Percentiles rank a stretch among this genome's conserved stretches.
These are phyloP conservation scores for Irpex sp. DNA, from an alignment of 1,284 basidiomycete species.

Conservation along the genomic window DNA sequence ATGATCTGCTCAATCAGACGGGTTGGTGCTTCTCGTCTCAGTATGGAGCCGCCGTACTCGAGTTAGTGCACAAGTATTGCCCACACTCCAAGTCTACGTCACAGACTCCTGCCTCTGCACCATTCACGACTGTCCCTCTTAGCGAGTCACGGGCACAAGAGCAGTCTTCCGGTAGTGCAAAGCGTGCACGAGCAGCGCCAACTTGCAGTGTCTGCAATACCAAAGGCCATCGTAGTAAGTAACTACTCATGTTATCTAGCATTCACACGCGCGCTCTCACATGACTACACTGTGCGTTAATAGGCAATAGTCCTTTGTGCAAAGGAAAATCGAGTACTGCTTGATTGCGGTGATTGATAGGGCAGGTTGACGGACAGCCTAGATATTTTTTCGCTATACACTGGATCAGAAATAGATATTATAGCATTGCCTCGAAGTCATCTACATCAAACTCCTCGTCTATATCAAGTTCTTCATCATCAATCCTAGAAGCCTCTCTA, in stretches of 20 bases:
- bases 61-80: not conserved
- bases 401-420: not conserved
- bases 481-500: too few relatives aligned
- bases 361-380: too few relatives aligned
- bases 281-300: too few relatives aligned
- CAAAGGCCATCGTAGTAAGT: not conserved
- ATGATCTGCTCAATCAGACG: not conserved
- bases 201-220: not conserved
- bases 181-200: too few relatives aligned
- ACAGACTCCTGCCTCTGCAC: not conserved
- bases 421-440: not conserved
- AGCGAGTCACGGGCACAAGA: too few relatives aligned
- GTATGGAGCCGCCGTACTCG: not conserved
- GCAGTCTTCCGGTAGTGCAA: not conserved
- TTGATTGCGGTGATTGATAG: too few relatives aligned
- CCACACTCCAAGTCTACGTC: not conserved
- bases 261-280: too few relatives aligned
- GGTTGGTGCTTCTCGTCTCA: not conserved
- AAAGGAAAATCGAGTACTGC: too few relatives aligned
- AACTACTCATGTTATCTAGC: too few relatives aligned
- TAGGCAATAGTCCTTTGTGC: too few relatives aligned
- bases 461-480: not conserved
- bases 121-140: too few relatives aligned
- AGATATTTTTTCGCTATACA: too few relatives aligned
- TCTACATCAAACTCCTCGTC: not conserved